Conservation (phyloP, 257 asterid genomes). For the Linderniella brevidens region DNA sequence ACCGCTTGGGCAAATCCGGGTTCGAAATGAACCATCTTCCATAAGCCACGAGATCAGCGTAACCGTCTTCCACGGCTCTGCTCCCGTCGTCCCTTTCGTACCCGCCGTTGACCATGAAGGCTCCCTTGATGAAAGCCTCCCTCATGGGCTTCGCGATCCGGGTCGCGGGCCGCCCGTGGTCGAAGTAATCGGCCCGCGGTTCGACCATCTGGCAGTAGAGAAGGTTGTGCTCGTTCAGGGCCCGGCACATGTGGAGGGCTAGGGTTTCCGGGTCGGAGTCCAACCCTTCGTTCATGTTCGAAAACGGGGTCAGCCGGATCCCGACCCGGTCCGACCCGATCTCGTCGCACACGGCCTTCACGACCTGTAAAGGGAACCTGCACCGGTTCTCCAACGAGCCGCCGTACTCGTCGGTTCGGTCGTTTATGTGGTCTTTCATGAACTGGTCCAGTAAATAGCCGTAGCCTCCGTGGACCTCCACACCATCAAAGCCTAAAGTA, state of each 20-base stretch:
- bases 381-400: conserved; percentile 59
- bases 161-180: conserved; percentile 14
- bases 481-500: conserved; percentile 69
- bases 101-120: conserved; percentile 57
- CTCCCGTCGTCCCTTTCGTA: conserved; percentile 45
- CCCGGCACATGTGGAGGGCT: conserved; percentile 40
- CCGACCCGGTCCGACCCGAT: conserved; percentile 44
- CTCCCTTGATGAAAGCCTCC: conserved; percentile 42
- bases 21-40: conserved; percentile 55
- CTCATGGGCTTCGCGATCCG: conserved; percentile 38
- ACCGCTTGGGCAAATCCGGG: conserved; percentile 54
- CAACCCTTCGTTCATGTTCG: conserved; percentile 17
- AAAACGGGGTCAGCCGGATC: conserved; percentile 53
- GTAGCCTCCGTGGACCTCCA: conserved; percentile 64
- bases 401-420: conserved; percentile 55
- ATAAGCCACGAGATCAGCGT: conserved; percentile 44
- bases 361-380: conserved; percentile 39
- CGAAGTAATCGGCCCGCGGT: conserved; percentile 30
- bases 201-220: conserved; percentile 61
- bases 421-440: conserved; percentile 46
- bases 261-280: conserved; percentile 49
- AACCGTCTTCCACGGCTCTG: conserved; percentile 34
- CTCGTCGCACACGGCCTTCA: conserved; percentile 29
- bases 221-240: conserved; percentile 25
- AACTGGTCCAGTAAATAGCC: conserved; percentile 63